Percentiles rank a stretch among this genome's conserved stretches.
Conservation (phyloP, 2,329 filamentous ascomycete genomes). For the Sclerotinia sclerotiorum region DNA sequence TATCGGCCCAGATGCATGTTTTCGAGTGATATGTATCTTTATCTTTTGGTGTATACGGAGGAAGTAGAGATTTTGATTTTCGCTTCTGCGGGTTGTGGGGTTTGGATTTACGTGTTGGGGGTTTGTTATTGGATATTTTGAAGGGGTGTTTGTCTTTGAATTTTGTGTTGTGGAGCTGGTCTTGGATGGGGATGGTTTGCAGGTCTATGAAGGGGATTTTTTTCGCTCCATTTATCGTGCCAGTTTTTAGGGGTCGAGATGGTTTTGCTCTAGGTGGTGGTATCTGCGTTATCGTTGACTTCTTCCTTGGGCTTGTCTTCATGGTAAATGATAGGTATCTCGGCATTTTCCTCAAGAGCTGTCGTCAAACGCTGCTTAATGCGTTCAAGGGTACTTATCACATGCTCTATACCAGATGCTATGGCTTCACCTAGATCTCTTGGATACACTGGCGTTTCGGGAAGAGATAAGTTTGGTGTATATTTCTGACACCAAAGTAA, state of each 20-base stretch:
- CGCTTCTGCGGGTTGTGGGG: background rate
- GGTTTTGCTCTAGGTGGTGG: background rate
- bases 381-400: background rate
- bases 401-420: background rate
- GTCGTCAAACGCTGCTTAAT: background rate
- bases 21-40: background rate
- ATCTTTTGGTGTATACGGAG: too few species aligned
- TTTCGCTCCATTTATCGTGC: background rate
- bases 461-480: background rate
- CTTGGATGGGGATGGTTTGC: too few species aligned
- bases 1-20: background rate
- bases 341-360: background rate
- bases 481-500: background rate
- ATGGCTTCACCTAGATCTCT: background rate
- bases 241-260: background rate
- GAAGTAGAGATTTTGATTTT: background rate
- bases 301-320: background rate
- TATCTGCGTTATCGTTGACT: too few species aligned
- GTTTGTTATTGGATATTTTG: too few species aligned
- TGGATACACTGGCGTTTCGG: background rate
- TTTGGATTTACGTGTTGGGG: accelerated
- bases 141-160: too few species aligned
- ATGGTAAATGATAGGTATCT: background rate
- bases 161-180: too few species aligned
- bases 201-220: background rate